Evolutionary conservation across 495 filamentous ascomycete species (phyloP).

Genomic region (Achaetomiella virescens): DNA sequence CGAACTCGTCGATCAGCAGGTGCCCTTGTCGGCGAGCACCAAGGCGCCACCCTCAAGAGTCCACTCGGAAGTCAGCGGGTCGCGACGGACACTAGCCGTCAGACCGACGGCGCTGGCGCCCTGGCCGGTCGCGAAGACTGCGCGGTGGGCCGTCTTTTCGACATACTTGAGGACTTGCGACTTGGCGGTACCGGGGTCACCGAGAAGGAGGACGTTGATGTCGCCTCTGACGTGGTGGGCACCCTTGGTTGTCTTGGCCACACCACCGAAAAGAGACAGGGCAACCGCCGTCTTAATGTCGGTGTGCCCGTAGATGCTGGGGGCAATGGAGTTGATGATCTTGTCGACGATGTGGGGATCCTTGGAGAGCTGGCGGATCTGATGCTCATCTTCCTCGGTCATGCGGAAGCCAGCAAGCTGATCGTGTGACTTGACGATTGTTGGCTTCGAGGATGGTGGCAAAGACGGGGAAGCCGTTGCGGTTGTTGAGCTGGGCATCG

Average conservation of each 20-base stretch:
- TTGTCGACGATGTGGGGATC: slow-evolving; percentile 94
- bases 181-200: slow-evolving; percentile 97
- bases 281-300: slow-evolving; percentile 98
- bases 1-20: slow-evolving; percentile 98
- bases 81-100: slow-evolving; percentile 90
- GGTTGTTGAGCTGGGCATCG: slow-evolving; percentile 94
- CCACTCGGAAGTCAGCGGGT: slow-evolving; percentile 96
- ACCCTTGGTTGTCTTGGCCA: slow-evolving; percentile 82
- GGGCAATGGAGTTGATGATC: slow-evolving; percentile 89
- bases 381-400: slow-evolving; percentile 90
- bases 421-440: slow-evolving; percentile 95
- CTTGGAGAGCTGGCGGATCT: slow-evolving; percentile 77
- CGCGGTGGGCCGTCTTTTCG: slow-evolving; percentile 94
- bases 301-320: slow-evolving; percentile 92
- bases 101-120: slow-evolving; percentile 97
- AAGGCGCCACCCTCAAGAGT: slow-evolving; percentile 95
- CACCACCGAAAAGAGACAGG: slow-evolving; percentile 90
- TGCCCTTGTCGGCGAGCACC: slow-evolving; percentile 91
- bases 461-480: slow-evolving; percentile 98
- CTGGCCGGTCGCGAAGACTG: slow-evolving; percentile 97
- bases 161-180: slow-evolving; percentile 98
- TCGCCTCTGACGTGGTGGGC: slow-evolving; percentile 90
- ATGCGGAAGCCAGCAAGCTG: slow-evolving; percentile 95
- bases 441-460: slow-evolving; percentile 97
- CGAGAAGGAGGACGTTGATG: slow-evolving; percentile 95